Evolutionary conservation across 2,329 filamentous ascomycete species (phyloP).

Genomic region (Aspergillus brasiliensis): DNA sequence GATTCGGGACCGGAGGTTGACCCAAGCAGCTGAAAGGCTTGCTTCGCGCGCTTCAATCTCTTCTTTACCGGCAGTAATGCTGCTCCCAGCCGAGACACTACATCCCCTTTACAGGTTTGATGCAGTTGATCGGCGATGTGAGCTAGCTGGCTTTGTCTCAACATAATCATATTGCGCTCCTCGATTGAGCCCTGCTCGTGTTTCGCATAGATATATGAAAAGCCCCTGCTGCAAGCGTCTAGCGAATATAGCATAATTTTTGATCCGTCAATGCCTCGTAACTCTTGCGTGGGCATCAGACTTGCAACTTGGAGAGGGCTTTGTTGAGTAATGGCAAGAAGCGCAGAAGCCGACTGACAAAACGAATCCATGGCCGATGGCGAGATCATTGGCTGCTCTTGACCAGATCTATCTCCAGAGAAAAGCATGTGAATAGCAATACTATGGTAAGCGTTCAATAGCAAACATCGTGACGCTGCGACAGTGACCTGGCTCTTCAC

Average conservation of each 20-base stretch:
- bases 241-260: background rate
- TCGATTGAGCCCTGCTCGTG: background rate
- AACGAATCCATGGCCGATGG: background rate
- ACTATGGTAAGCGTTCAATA: conserved; percentile 7
- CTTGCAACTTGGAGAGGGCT: background rate
- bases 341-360: conserved; percentile 6
- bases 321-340: background rate
- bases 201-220: conserved; percentile 4
- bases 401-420: background rate
- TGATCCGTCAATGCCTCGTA: background rate
- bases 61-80: conserved; percentile 8
- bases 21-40: background rate
- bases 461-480: background rate
- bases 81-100: background rate
- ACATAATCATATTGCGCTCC: background rate
- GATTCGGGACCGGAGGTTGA: background rate
- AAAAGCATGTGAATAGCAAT: conserved; percentile 11
- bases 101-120: conserved; percentile 3
- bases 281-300: background rate
- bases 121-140: background rate
- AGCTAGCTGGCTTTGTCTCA: background rate
- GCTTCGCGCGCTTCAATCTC: conserved; percentile 3
- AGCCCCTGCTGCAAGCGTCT: conserved; percentile 4
- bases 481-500: background rate
- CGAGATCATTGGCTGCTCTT: background rate